Evolutionary conservation across 805 yeast species (phyloP).

Genomic region (Limtongia smithiae): DNA sequence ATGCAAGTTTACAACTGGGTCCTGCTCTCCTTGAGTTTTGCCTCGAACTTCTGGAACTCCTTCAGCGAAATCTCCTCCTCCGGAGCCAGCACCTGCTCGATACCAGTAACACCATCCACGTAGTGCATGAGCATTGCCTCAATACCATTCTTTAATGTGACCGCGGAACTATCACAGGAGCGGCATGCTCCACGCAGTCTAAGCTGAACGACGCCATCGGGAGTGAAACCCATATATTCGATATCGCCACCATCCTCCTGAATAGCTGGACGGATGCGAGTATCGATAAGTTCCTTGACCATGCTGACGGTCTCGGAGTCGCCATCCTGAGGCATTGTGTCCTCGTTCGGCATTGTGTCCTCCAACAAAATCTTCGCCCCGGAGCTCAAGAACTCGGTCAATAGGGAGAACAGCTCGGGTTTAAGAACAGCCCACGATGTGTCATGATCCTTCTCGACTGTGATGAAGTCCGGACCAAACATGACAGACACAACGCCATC

Average conservation of each 20-base stretch:
- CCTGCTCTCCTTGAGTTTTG: conserved; percentile 43
- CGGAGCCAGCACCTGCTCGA: conserved; percentile 81
- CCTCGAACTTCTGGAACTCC: conserved; percentile 82
- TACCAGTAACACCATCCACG: conserved; percentile 89
- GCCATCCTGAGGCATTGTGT: conserved; percentile 54
- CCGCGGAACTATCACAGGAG: conserved; percentile 84
- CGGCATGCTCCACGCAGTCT: conserved; percentile 95
- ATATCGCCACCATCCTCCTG: conserved; percentile 99
- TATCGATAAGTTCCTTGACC: conserved; percentile 88
- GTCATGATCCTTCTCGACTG: conserved; percentile 62
- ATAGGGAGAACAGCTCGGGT: conserved; percentile 53
- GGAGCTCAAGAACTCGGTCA: conserved; percentile 46
- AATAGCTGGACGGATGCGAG: conserved; percentile 94
- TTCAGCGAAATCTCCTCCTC: conserved; percentile 68
- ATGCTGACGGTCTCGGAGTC: conserved; percentile 78
- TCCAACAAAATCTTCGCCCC: conserved; percentile 47
- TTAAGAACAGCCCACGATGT: conserved; percentile 69
- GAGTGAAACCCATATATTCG: conserved; percentile 80
- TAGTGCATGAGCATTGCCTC: conserved; percentile 97
- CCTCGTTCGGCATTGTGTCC: conserved; percentile 39
- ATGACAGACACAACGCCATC: conserved; percentile 75
- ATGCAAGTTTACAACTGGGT: no score
- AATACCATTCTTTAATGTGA: conserved; percentile 90
- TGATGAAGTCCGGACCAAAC: conserved; percentile 81
- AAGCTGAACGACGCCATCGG: conserved; percentile 82